Base-by-base conservation (phyloP, 768 basidiomycete species). In the Rickenella mellea region DNA sequence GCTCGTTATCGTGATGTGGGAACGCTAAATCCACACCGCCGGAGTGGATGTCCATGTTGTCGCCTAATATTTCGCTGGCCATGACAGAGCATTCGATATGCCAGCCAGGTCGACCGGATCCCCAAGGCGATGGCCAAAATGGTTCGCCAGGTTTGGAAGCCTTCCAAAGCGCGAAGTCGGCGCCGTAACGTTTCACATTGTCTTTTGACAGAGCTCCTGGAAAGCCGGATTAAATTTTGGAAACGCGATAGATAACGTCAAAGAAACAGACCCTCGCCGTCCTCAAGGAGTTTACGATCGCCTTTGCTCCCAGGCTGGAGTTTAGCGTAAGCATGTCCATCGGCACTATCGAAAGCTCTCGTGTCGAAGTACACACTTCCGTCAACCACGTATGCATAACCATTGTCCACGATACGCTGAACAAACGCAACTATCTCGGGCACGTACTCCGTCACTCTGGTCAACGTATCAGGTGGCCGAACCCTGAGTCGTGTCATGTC, bases 61-160 rank as follows among this genome's bases (percentile, higher is more conserved):
- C 74, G 2, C 93, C 94, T 33, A 97, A 68, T 37, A 97, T 69
- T 25, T 83, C 91, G 49, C 79, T 85, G 14, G 93, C 93, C 94
- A 99, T 99, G 26, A 96, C 94, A 3, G 89, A 93, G 64, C 94
- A 99, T 60, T 99, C 94, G 45, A 99, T 98, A 59, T 99, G 94
- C 94, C 94, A 99, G 12, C 94, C 94, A 3, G 94, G 94, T 31
- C 94, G 74, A n/a, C 93, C 92, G 30, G 68, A 68, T 14, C 96
- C 96, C 96, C 96, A 99, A 5, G 90, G 84, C 9, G 92, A 96
- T 0, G 83, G 78, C 94, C 96, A 99, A 3, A 82, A 82, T 2
- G 96, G 96, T 60, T 99, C 96, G 6, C 96, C 96, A 2, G 90
- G 78, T 66, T 92, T 94, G 24, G 90, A 89, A 2, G 86, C 80